Percentiles rank a stretch among this genome's conserved stretches.
phyloP scores from a whole-genome alignment of 768 basidiomycete species.

The Termitomyces sp. region DNA sequence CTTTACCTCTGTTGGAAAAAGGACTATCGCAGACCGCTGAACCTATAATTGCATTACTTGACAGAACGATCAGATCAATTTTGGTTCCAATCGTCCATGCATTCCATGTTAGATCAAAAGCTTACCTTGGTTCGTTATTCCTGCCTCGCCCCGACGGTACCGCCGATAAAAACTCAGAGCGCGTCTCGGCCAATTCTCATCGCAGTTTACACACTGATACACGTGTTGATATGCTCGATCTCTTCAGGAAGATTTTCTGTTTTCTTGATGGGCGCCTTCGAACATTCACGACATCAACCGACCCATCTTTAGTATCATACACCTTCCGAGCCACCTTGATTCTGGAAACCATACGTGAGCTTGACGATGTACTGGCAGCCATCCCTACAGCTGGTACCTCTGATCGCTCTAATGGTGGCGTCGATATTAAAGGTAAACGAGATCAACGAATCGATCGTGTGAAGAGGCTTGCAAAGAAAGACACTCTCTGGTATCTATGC shows the following conservation, averaged over 20 bases:
- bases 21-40: conserved; percentile 4
- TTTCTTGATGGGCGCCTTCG: conserved; percentile 11
- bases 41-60: conserved; percentile 13
- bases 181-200: conserved; percentile 3
- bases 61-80: conserved; percentile 12
- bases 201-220: conserved; percentile 18
- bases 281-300: conserved; percentile 3
- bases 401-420: neutral
- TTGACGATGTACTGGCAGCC: conserved; percentile 27
- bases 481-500: conserved; percentile 53
- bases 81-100: conserved; percentile 14
- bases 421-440: neutral
- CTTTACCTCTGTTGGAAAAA: conserved; percentile 15
- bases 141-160: conserved; percentile 3
- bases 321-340: conserved; percentile 28
- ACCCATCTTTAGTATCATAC: conserved; percentile 13
- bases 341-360: conserved; percentile 35
- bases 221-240: conserved; percentile 22
- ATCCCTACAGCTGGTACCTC: neutral
- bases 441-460: conserved; percentile 23
- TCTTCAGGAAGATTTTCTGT: conserved; percentile 23
- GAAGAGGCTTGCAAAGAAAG: conserved; percentile 40
- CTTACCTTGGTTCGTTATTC: conserved; percentile 13
- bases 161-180: conserved; percentile 4
- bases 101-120: conserved; percentile 11